These are phyloP conservation scores for Cryptococcus sp. DNA, from an alignment of 1,284 basidiomycete genomes.

Conservation along the genomic window DNA sequence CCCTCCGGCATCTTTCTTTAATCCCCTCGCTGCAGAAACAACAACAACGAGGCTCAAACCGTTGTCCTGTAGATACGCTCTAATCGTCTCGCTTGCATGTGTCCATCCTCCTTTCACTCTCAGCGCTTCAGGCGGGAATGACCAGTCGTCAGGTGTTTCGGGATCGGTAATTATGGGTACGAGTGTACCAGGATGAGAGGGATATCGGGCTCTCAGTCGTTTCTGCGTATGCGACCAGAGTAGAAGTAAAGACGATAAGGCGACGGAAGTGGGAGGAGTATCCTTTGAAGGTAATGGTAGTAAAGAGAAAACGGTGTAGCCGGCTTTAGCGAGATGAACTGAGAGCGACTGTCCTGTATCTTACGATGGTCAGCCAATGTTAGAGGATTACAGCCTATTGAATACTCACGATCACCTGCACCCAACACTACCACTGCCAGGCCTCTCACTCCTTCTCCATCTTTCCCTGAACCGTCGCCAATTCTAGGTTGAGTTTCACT, in stretches of 20 bases:
- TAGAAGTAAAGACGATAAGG: constrained; percentile 32
- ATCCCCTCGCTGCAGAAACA: constrained; percentile 19
- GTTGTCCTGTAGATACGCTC: constrained; percentile 39
- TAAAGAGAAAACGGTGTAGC: constrained; percentile 43
- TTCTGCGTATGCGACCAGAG: constrained; percentile 38
- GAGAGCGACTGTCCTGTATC: constrained; percentile 37
- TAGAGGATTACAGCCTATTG: background rate
- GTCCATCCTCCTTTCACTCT: constrained; percentile 20
- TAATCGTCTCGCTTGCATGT: constrained; percentile 39
- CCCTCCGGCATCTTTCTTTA: background rate
- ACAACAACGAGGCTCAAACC: constrained; percentile 28
- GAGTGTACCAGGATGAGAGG: constrained; percentile 32
- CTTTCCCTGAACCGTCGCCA: constrained; percentile 13
- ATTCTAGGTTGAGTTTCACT: background rate
- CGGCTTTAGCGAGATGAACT: constrained; percentile 36
- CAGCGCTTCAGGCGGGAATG: background rate
- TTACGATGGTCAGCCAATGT: constrained; percentile 7
- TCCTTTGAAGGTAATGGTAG: constrained; percentile 25
- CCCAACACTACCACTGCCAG: constrained; percentile 37
- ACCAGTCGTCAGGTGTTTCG: constrained; percentile 5
- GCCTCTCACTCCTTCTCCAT: constrained; percentile 7
- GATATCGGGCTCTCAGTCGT: constrained; percentile 24
- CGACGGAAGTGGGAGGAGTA: constrained; percentile 23
- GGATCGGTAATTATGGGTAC: constrained; percentile 41
- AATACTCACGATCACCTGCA: constrained; percentile 31